These are phyloP conservation scores for Ogataea pini DNA, from an alignment of 805 yeast species.

Conservation along the genomic window DNA sequence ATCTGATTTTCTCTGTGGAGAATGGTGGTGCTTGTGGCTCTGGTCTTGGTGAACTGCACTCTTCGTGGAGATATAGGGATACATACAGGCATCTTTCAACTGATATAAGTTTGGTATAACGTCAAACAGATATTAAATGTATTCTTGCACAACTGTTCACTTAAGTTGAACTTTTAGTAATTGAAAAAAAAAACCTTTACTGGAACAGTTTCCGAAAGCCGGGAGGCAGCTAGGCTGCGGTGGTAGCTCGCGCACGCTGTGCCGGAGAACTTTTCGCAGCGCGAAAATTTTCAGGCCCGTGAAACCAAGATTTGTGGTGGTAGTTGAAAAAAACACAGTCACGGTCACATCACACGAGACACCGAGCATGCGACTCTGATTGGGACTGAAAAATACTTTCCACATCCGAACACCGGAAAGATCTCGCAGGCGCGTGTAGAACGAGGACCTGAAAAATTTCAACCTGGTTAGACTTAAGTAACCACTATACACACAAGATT, in stretches of 20 bases:
- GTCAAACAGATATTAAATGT: conserved; percentile 4
- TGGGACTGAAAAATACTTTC: background rate
- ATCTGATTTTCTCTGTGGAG: background rate
- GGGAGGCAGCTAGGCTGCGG: conserved; percentile 3
- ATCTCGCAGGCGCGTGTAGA: background rate
- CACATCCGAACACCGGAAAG: conserved; percentile 9
- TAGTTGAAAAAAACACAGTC: conserved; percentile 14
- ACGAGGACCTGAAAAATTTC: conserved; percentile 7
- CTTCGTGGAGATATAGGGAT: conserved; percentile 3
- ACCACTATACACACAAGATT: background rate
- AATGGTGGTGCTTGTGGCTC: background rate
- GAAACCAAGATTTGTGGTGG: background rate
- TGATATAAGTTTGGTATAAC: conserved; percentile 14
- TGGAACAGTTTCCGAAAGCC: conserved; percentile 2
- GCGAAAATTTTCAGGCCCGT: conserved; percentile 8
- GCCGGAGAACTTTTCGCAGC: background rate
- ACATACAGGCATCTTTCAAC: conserved; percentile 28
- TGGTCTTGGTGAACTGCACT: background rate
- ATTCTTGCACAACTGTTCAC: background rate
- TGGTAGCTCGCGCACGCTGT: background rate
- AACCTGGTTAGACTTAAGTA: background rate
- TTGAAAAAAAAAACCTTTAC: conserved; percentile 7
- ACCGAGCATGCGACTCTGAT: background rate
- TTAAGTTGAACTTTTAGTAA: background rate
- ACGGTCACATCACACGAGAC: conserved; percentile 8